Evolutionary conservation across 73 alveolate species (phyloP), one percentile per base, ranked within the genome.

Genomic region (Durusdinium trenchii): DNA sequence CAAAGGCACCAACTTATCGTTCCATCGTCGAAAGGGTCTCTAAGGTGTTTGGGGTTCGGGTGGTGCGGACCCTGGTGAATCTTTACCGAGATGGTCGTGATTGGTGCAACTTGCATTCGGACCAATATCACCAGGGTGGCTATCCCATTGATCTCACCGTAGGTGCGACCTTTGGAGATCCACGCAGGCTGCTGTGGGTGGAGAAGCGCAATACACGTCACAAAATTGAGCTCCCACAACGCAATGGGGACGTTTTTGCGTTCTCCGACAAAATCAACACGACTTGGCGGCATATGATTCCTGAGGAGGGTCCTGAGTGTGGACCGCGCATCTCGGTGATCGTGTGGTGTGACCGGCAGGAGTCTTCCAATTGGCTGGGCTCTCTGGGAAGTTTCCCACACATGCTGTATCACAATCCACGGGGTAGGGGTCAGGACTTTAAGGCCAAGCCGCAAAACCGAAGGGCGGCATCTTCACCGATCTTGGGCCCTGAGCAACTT

Each of bases 231-330:
- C 84, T 91, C 60, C 98, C 98, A 7, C 98, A 91, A 52, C 38
- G 10, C 46, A 91, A 91, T 12, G 98, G 98, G 10, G 98, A 91
- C 40, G 90, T 91, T n/a, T 91, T 91, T 91, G 98, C 98, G 18
- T 91, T 91, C n/a, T 91, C 98, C 26, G 98, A 91, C 62, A 32
- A 35, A 73, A 91, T 91, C 89, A 91, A 91, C 78, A 71, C 75
- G 57, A 91, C 98, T 18, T 91, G 98, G 98, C 46, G 98, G 84
- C 98, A 91, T 76, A 91, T 91, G 98, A 91, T 91, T 69, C 98
- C 98, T 5, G 90, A 91, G 50, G 98, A 91, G 47, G 98, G 98
- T 43, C 89, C 98, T 38, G 90, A 91, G 9, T 91, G 98, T 50
- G 98, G 98, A 28, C 98, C 98, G 6, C 98, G 98, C 40, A 91